Evolutionary conservation across 148 eudicot species (phyloP).

Genomic region (Silene conica): DNA sequence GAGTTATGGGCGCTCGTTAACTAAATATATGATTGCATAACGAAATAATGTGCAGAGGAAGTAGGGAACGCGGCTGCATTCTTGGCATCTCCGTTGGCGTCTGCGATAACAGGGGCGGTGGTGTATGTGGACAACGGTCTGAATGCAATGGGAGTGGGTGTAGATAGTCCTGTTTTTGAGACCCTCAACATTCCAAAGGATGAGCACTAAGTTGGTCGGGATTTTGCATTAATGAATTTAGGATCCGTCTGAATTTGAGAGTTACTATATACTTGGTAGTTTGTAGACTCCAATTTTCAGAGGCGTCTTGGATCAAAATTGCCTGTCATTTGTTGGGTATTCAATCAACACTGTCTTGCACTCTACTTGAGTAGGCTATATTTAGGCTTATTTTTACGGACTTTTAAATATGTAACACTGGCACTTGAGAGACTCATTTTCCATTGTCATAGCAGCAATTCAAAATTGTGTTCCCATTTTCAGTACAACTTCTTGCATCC

Average conservation of each 20-base stretch:
- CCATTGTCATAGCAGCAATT: neutral
- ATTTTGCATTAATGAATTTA: neutral
- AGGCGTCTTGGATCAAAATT: neutral
- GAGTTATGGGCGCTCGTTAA: neutral
- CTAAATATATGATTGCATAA: slow-evolving; percentile 8
- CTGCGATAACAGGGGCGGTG: slow-evolving; percentile 90
- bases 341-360: neutral
- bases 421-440: neutral
- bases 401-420: neutral
- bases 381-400: neutral
- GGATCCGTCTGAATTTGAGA: neutral
- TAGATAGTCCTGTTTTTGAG: slow-evolving; percentile 78
- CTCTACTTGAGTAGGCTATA: neutral
- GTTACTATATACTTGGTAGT: too few species aligned
- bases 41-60: slow-evolving; percentile 57
- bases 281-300: neutral
- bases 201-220: slow-evolving; percentile 28
- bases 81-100: slow-evolving; percentile 94
- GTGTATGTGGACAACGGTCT: slow-evolving; percentile 92
- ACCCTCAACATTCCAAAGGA: slow-evolving; percentile 67
- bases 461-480: too few species aligned
- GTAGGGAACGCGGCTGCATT: slow-evolving; percentile 93
- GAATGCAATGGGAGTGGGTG: slow-evolving; percentile 95
- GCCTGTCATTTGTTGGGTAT: neutral
- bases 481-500: too few species aligned